A percentile compares a stretch with the other conserved stretches of the same genome.
Evolutionary conservation across 2,329 filamentous ascomycete genomes (phyloP).

Genomic region (Cordyceps cateniannulata): DNA sequence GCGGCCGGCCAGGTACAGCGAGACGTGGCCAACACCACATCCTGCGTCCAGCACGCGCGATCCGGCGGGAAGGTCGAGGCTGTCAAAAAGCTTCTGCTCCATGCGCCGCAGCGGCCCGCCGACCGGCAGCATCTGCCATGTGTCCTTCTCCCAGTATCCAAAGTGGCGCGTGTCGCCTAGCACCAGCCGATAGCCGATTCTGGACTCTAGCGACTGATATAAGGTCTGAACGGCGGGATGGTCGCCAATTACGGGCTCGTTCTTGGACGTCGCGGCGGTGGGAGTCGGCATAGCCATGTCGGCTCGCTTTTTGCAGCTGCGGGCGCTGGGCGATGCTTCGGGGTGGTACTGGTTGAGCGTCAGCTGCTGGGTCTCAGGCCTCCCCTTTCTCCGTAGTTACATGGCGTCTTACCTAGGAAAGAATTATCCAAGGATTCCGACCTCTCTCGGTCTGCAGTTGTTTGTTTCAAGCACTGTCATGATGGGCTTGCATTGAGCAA

Average conservation of each 20-base stretch:
- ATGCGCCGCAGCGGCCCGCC: slow-evolving; percentile 35
- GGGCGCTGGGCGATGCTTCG: not conserved
- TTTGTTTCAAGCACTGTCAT: too few species aligned
- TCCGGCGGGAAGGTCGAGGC: slow-evolving; percentile 31
- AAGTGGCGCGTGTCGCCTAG: slow-evolving; percentile 45
- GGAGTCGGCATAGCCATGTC: not conserved
- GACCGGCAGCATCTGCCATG: slow-evolving; percentile 43
- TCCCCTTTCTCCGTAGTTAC: too few species aligned
- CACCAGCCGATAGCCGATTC: slow-evolving; percentile 35
- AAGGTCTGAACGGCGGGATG: slow-evolving; percentile 37
- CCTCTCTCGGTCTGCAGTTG: too few species aligned
- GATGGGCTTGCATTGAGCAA: too few species aligned
- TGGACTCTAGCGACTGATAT: slow-evolving; percentile 39
- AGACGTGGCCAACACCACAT: slow-evolving; percentile 43
- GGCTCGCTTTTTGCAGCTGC: not conserved
- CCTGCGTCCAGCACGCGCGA: slow-evolving; percentile 45
- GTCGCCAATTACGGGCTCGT: slow-evolving; percentile 26
- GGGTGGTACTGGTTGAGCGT: too few species aligned
- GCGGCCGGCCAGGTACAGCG: slow-evolving; percentile 38
- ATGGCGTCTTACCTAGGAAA: too few species aligned
- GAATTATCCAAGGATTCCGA: too few species aligned
- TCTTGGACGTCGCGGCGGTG: not conserved
- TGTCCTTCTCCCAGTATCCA: slow-evolving; percentile 40
- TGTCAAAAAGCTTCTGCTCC: slow-evolving; percentile 40
- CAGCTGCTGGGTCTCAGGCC: too few species aligned